Base-by-base conservation (phyloP, 78 protist genomes). In the Guillardia theta region DNA sequence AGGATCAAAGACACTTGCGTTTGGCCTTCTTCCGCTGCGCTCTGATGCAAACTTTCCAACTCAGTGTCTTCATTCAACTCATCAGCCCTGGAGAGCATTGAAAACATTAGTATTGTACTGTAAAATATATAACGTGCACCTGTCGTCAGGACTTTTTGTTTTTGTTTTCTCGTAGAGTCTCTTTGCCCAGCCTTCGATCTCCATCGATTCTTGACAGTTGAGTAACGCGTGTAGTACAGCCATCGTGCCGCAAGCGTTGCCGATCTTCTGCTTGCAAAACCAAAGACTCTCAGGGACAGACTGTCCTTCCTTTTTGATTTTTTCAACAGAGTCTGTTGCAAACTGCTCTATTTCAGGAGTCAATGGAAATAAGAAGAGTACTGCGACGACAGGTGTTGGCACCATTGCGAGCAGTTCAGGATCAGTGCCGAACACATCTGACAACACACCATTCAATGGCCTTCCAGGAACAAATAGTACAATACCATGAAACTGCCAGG, bases 231-330 rank as follows among this genome's bases (percentile, higher is more conserved):
- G 98, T 0, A 97, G 54, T 30, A 97, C 48, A 27, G 97, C 99
- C 19, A 98, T 93, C 0, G 99, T 98, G 70, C 99, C 99, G 88
- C 99, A 98, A 27, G 99, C 99, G 93, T 98, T 98, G 30, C 97
- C 96, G 44, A 98, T 96, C 88, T 94, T 94, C 95, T 98, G 99
- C 64, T 94, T 95, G 77, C 95, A 76, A 77, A 94, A 97, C 93
- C 64, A 96, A 3, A 96, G 95, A 18, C 92, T 80, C 48, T 48
- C 94, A 5, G 94, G 43, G 6, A 92, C 93, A 46, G 83, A 83
- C n/a, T 77, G 47, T 5, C 70, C 70, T 58, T 58, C 39, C 70
- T 24, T 27, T 9, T 58, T 8, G 27, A 58, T 6, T 6, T 58
- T 58, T 24, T 24, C 2, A 8, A 58, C 27, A n/a, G n/a, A n/a